phyloP scores from a whole-genome alignment of 306 rosid species.

The Prunus salicina region DNA sequence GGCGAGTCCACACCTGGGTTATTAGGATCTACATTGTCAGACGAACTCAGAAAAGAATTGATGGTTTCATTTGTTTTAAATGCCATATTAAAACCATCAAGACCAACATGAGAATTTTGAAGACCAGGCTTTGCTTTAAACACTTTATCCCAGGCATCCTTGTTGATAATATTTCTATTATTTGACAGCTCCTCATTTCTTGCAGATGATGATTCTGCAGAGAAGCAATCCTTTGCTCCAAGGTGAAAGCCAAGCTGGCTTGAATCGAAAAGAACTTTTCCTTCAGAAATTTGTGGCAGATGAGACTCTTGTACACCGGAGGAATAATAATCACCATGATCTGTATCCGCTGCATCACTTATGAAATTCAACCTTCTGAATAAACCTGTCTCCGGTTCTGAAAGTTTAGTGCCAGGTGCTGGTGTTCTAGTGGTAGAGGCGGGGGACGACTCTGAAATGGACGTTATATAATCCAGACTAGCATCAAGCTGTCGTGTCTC shows the following conservation, averaged over 20 bases:
- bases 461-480: constrained; percentile 20
- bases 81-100: constrained; percentile 41
- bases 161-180: constrained; percentile 21
- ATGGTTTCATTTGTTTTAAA: constrained; percentile 35
- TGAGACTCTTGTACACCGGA: constrained; percentile 26
- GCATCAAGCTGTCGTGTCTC: constrained; percentile 36
- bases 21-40: constrained; percentile 57
- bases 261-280: constrained; percentile 33
- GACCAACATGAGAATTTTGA: constrained; percentile 33
- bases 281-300: constrained; percentile 29
- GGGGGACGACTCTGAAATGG: constrained; percentile 24
- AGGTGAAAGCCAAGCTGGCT: constrained; percentile 40
- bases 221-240: constrained; percentile 42
- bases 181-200: constrained; percentile 37
- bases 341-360: constrained; percentile 28
- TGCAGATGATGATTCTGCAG: constrained; percentile 23
- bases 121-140: constrained; percentile 38
- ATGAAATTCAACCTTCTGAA: constrained; percentile 31
- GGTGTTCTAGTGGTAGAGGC: constrained; percentile 26
- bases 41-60: constrained; percentile 45
- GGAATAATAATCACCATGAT: constrained; percentile 30
- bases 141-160: constrained; percentile 31
- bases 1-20: constrained; percentile 89
- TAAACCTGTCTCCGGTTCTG: constrained; percentile 29
- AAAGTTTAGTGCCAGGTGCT: constrained; percentile 31